Base-by-base conservation (phyloP, 495 filamentous ascomycete genomes). In the Aspergillus sclerotiicarbonarius region DNA sequence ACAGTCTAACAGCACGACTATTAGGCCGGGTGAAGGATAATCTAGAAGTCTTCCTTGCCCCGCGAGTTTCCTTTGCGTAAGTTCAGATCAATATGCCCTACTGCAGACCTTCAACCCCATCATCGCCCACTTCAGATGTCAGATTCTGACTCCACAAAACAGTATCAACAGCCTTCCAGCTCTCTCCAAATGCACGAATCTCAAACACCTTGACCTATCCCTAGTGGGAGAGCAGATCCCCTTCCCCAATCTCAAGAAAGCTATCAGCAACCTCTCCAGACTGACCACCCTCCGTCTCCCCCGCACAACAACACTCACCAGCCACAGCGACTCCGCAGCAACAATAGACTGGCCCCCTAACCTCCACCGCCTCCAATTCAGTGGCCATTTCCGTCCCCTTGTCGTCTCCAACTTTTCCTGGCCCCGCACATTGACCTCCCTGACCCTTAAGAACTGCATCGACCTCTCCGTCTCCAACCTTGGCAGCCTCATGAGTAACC, bases 1-100 rank as follows among this genome's bases (percentile, higher is more conserved):
- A 84, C 56, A 87, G 84, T 51, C 66, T 82, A 20, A 90, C 86
- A 2, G 86, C 87, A 18, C 76, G 87, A 37, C 67, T 91, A 12
- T 64, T 91, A 18, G 81, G 82, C 5, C 70, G 84, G 18, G 74
- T 84, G 10, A 87, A 87, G 54, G 69, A 64, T 19, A 78, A 74
- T 18, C 68, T 91, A 8, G 79, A 84, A 47, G 71, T 73, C 31
- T 88, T 91, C 62, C 69, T 83, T 33, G 88, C 88, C 13, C 88
- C 88, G 0, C 84, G 83, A 46, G 76, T 84, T 3, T 80, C 79
- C 10, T 91, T 91, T 62, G 77, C 79, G 78, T 80, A 61, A 53
- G 77, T 70, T 0, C 13, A 20, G 2, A 35, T 13, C 33, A 9
- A 35, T 35, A 35, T 35, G 33, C 33, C 8, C 32, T 9, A 12